These are phyloP conservation scores for Mycena galopus DNA, from an alignment of 768 basidiomycete species.

Conservation along the genomic window DNA sequence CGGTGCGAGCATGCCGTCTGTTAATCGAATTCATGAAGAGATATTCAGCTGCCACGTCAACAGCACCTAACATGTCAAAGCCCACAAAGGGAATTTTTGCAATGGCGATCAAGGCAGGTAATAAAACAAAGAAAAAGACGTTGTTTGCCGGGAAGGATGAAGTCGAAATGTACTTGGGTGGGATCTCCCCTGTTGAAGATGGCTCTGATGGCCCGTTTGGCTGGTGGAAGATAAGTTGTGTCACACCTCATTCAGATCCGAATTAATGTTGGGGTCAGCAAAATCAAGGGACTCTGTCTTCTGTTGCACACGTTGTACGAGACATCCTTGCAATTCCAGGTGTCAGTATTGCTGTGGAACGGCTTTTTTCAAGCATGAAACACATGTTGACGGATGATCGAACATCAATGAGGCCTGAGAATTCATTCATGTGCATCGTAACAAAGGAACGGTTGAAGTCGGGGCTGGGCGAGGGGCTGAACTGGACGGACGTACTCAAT, in stretches of 20 bases:
- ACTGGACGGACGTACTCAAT: neutral
- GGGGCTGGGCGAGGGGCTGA: constrained; percentile 1
- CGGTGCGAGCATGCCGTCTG: neutral
- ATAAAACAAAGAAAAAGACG: neutral
- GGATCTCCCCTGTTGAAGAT: constrained; percentile 9
- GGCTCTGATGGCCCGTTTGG: constrained; percentile 8
- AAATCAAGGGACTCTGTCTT: neutral
- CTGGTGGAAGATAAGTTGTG: constrained; percentile 15
- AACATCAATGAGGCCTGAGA: constrained; percentile 34
- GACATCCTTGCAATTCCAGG: constrained; percentile 39
- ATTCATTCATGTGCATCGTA: constrained; percentile 5
- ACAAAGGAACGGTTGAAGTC: constrained; percentile 10
- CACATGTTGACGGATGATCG: constrained; percentile 33
- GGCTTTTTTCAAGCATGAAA: constrained; percentile 28
- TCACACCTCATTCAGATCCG: neutral
- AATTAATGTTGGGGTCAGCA: constrained; percentile 2
- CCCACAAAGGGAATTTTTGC: constrained; percentile 8
- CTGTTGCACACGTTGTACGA: constrained; percentile 8
- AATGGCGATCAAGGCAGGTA: constrained; percentile 2
- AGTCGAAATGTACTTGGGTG: constrained; percentile 3
- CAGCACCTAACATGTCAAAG: neutral
- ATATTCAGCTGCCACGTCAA: neutral
- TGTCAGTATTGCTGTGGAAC: constrained; percentile 37
- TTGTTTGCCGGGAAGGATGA: constrained; percentile 8
- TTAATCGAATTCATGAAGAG: neutral